Evolutionary conservation across 164 flowering plant genomes (phyloP).

Genomic region (Magnolia officinalis): DNA sequence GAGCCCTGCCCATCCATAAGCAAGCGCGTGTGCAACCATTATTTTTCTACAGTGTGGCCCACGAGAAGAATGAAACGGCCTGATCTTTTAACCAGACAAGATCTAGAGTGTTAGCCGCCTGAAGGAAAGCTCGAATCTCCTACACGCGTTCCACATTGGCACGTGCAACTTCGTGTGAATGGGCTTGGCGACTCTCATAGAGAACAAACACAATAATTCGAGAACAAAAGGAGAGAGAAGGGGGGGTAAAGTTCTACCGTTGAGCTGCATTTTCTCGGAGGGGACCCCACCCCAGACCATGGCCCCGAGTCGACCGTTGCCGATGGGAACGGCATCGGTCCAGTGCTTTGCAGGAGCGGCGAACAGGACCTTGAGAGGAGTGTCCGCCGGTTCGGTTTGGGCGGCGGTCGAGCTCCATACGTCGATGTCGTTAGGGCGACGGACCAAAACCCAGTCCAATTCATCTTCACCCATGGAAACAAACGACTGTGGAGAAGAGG

Average conservation of each 20-base stretch:
- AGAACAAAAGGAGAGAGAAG: too few species aligned
- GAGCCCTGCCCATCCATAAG: too few species aligned
- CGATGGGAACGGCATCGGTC: slow-evolving; percentile 89
- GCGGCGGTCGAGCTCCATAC: slow-evolving; percentile 45
- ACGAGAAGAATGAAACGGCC: too few species aligned
- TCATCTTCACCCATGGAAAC: slow-evolving; percentile 25
- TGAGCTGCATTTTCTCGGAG: slow-evolving; percentile 73
- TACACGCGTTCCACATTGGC: too few species aligned
- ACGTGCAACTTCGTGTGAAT: too few species aligned
- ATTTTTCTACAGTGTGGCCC: too few species aligned
- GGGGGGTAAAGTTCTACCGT: slow-evolving; percentile 37
- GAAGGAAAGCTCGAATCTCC: too few species aligned
- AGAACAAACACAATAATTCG: too few species aligned
- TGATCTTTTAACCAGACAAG: too few species aligned
- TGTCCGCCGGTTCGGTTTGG: slow-evolving; percentile 2
- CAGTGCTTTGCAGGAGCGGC: slow-evolving; percentile 68
- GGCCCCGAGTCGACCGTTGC: slow-evolving; percentile 94
- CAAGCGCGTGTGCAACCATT: too few species aligned
- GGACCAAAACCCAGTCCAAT: slow-evolving; percentile 58
- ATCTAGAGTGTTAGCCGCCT: too few species aligned
- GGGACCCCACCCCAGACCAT: slow-evolving; percentile 92
- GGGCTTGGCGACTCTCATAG: too few species aligned
- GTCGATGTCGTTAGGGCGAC: slow-evolving; percentile 37
- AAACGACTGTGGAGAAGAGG: background rate
- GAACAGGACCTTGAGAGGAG: slow-evolving; percentile 56